These are phyloP conservation scores for Skeletonema menzelii DNA, from an alignment of 108 stramenopile species.

Conservation along the genomic window DNA sequence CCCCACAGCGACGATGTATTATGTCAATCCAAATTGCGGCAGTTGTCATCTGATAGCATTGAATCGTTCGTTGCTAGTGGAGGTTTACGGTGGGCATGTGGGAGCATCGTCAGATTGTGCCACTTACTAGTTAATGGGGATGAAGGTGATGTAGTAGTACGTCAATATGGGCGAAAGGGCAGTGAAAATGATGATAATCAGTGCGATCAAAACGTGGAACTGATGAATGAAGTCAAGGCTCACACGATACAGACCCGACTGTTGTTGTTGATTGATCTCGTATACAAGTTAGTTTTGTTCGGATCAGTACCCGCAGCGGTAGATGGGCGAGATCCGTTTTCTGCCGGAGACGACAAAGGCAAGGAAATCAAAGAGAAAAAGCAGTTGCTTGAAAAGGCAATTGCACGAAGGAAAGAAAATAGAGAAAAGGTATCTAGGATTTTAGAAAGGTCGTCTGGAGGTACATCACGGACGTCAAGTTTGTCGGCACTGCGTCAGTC, in stretches of 20 bases:
- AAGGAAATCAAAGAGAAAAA: not conserved
- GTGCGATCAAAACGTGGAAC: not conserved
- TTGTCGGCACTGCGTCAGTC: constrained; percentile 18
- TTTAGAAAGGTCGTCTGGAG: not conserved
- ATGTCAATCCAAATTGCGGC: constrained; percentile 2
- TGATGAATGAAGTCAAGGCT: constrained; percentile 1
- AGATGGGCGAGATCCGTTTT: constrained; percentile 2
- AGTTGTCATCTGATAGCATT: constrained; percentile 22
- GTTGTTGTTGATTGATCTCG: constrained; percentile 34
- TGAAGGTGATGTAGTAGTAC: not conserved
- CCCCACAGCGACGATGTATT: not conserved
- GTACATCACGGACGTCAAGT: constrained; percentile 9
- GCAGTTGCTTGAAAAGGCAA: not conserved
- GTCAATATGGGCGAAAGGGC: not conserved
- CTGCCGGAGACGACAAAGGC: not conserved
- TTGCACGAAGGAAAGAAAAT: not conserved
- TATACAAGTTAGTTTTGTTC: constrained; percentile 39
- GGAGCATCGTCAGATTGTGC: constrained; percentile 29
- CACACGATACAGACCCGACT: constrained; percentile 38
- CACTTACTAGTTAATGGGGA: constrained; percentile 33
- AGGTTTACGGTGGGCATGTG: constrained; percentile 41
- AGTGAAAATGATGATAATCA: not conserved
- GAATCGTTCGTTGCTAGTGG: constrained; percentile 46
- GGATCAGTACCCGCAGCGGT: constrained; percentile 42
- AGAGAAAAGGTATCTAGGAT: not conserved